Evolutionary conservation across 306 rosid species (phyloP).

Genomic region (Acacia crassicarpa): DNA sequence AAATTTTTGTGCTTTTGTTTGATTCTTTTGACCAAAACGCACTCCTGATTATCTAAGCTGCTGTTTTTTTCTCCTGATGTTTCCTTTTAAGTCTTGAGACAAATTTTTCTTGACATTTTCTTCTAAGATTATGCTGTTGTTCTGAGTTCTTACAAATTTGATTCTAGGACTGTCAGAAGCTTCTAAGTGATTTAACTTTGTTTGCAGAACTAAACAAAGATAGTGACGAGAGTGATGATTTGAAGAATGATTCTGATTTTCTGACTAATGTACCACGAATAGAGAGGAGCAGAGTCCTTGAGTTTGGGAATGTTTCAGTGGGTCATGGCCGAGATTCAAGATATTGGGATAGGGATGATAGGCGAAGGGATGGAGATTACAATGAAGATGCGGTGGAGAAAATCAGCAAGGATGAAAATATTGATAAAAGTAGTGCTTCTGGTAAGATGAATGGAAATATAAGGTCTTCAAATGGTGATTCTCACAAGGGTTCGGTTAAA

Average conservation of each 20-base stretch:
- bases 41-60: neutral
- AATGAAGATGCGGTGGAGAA: slow-evolving; percentile 62
- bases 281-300: slow-evolving; percentile 59
- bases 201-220: slow-evolving; percentile 53
- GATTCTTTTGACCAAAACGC: neutral
- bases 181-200: slow-evolving; percentile 18
- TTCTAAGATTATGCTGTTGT: neutral
- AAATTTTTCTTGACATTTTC: neutral
- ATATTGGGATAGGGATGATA: slow-evolving; percentile 96
- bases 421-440: slow-evolving; percentile 30
- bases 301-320: slow-evolving; percentile 72
- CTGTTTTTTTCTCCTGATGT: neutral
- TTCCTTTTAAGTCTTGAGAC: neutral
- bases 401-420: slow-evolving; percentile 35
- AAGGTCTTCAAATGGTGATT: slow-evolving; percentile 44
- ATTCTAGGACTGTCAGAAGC: slow-evolving; percentile 26
- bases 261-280: slow-evolving; percentile 83
- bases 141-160: neutral
- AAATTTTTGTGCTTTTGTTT: slow-evolving; percentile 6
- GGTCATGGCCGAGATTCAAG: slow-evolving; percentile 89
- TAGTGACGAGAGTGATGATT: slow-evolving; percentile 54
- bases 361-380: slow-evolving; percentile 93
- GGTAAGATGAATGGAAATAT: slow-evolving; percentile 33
- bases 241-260: slow-evolving; percentile 70
- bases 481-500: slow-evolving; percentile 38